These are phyloP conservation scores for Penicillium sp. DNA, from an alignment of 2,329 filamentous ascomycete genomes.

Conservation along the genomic window DNA sequence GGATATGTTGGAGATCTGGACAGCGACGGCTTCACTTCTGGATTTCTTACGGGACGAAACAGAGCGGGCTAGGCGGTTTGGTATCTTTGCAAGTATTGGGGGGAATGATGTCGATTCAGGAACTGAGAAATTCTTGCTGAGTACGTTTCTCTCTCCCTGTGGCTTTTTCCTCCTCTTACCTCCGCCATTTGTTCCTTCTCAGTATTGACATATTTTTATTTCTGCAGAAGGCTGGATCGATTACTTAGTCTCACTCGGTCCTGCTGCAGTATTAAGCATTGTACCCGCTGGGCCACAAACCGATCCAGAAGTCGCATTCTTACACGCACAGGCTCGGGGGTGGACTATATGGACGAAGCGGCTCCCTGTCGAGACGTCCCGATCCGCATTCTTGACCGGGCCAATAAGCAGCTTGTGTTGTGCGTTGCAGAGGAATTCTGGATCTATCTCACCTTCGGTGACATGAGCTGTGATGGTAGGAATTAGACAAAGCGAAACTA, in stretches of 20 bases:
- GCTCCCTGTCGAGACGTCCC: neutral
- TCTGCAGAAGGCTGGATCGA: neutral
- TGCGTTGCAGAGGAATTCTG: neutral
- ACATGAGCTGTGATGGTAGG: neutral
- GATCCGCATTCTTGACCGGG: neutral
- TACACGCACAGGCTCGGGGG: neutral
- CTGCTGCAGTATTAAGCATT: neutral
- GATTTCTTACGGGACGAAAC: no score
- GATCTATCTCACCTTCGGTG: neutral
- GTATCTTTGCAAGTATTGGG: no score
- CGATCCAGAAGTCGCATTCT: neutral
- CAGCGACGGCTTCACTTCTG: no score
- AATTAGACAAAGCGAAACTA: neutral
- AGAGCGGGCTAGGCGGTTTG: no score
- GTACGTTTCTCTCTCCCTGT: no score
- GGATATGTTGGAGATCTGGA: no score
- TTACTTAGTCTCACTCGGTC: neutral
- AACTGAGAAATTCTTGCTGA: no score
- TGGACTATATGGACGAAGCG: neutral
- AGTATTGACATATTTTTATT: neutral
- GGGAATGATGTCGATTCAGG: no score
- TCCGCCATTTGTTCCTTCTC: neutral
- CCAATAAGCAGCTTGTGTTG: neutral
- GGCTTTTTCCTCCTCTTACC: no score
- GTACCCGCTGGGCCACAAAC: neutral